Percentiles rank a stretch among this genome's conserved stretches.
Evolutionary conservation across 2,329 filamentous ascomycete genomes (phyloP).

Genomic region (Colletotrichum falcatum): DNA sequence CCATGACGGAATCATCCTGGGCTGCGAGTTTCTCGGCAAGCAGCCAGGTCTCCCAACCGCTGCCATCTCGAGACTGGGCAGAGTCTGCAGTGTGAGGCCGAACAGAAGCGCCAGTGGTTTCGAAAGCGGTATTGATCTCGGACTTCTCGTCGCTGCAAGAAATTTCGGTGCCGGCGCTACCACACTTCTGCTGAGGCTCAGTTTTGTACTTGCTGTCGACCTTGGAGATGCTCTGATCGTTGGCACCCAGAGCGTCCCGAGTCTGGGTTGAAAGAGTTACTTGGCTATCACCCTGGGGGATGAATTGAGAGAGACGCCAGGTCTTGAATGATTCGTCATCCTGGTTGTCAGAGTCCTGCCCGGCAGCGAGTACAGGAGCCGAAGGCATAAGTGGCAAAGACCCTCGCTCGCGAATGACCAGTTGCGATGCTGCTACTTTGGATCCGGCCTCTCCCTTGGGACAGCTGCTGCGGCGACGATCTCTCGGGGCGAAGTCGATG

Average conservation of each 20-base stretch:
- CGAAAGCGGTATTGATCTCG: background rate
- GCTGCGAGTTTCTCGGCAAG: slow-evolving; percentile 28
- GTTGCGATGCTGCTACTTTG: slow-evolving; percentile 22
- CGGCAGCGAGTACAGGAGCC: slow-evolving; percentile 31
- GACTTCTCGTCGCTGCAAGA: background rate
- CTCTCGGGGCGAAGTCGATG: background rate
- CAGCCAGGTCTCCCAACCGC: slow-evolving; percentile 28
- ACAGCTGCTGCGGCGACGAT: slow-evolving; percentile 29
- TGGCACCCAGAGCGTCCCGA: background rate
- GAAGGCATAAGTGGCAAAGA: slow-evolving; percentile 37
- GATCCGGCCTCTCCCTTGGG: slow-evolving; percentile 16
- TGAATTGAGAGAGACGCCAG: slow-evolving; percentile 41
- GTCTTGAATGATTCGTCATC: slow-evolving; percentile 42
- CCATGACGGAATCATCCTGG: background rate
- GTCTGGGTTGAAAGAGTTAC: background rate
- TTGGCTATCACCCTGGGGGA: slow-evolving; percentile 17
- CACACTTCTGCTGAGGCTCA: background rate
- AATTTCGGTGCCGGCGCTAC: background rate
- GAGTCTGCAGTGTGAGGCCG: slow-evolving; percentile 14
- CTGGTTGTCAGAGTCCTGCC: slow-evolving; percentile 4
- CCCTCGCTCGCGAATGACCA: slow-evolving; percentile 35
- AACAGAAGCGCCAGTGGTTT: background rate
- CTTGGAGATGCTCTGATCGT: background rate
- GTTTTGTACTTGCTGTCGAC: background rate
- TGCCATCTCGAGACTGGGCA: slow-evolving; percentile 28